These are phyloP conservation scores for Saraca asoca DNA, from an alignment of 331 rosid species.

Conservation along the genomic window DNA sequence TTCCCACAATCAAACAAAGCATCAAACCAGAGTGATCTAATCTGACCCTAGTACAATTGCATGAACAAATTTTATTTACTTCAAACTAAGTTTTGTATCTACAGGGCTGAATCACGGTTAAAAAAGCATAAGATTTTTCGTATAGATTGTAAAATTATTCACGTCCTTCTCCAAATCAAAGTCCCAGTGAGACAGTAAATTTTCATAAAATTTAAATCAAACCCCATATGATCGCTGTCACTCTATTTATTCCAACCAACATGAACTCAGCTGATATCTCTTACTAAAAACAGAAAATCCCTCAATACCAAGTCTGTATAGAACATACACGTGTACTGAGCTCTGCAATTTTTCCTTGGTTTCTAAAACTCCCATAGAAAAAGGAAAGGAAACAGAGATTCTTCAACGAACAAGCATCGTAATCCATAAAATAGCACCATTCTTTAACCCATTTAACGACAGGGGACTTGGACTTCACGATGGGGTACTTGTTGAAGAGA, in stretches of 20 bases:
- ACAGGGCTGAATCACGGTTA: not conserved
- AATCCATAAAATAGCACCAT: slow-evolving; percentile 46
- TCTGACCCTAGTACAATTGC: not conserved
- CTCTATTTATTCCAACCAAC: too few species aligned
- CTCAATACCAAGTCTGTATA: slow-evolving; percentile 14
- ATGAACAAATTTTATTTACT: too few species aligned
- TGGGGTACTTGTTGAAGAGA: slow-evolving; percentile 67
- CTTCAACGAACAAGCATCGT: not conserved
- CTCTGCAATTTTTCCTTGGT: not conserved
- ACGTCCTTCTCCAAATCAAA: slow-evolving; percentile 1
- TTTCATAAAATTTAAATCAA: not conserved
- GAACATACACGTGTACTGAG: not conserved
- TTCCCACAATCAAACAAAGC: not conserved
- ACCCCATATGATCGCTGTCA: too few species aligned
- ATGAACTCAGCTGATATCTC: slow-evolving; percentile 6
- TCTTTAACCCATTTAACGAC: slow-evolving; percentile 80
- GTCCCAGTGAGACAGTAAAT: not conserved
- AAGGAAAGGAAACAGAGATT: not conserved
- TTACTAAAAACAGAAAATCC: not conserved
- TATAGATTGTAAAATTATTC: not conserved
- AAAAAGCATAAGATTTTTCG: not conserved
- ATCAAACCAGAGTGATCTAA: not conserved
- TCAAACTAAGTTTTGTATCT: not conserved
- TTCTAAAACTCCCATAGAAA: not conserved
- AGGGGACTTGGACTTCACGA: slow-evolving; percentile 61